Base-by-base conservation (phyloP, 345 rosid species). In the Combretum micranthum region DNA sequence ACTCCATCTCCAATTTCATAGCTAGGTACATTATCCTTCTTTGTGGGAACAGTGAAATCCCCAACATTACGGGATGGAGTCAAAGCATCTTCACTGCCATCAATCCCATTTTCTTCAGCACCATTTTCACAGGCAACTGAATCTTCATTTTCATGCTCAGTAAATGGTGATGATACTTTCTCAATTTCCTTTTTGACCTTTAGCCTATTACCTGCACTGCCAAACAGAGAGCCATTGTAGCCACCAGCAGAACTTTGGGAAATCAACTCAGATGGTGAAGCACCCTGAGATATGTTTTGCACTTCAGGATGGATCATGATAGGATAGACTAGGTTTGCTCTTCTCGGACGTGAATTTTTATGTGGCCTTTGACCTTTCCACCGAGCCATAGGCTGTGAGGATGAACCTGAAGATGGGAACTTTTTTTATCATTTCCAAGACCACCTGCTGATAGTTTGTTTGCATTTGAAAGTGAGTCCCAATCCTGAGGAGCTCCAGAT, bases 341-440 rank as follows among this genome's bases (percentile, higher is more conserved):
- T 87, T 77, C 96, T 78, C 39, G 88, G 75, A 32, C 97, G 96
- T 21, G 92, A 85, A 62, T 75, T 88, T 65, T 93, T 93, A 58
- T 80, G 85, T 20, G 82, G 90, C 65, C 96, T 92, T 80, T 86
- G 98, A 70, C 96, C 90, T 57, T 66, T 92, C 97, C 99, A 93
- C 55, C 87, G 86, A 54, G 96, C 82, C 84, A 87, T 87, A 23
- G 91, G 76, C 61, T 71, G 87, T 49, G 90, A 77, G 70, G 96
- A 70, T 44, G 96, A 80, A 70, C 80, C 76, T 47, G 82, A 55
- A 61, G 84, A 60, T 44, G 63, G 18, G 68, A 67, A 66, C 66
- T 70, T 60, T 64, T 82, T 70, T 74, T 67, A 71, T 69, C 70
- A 68, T 70, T 76, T 51, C 73, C 66, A 65, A 67, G 44, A 65